Percentiles rank a stretch among this genome's conserved stretches.
Conservation (phyloP, 352 stramenopile species). For the Phytophthora sojae region DNA sequence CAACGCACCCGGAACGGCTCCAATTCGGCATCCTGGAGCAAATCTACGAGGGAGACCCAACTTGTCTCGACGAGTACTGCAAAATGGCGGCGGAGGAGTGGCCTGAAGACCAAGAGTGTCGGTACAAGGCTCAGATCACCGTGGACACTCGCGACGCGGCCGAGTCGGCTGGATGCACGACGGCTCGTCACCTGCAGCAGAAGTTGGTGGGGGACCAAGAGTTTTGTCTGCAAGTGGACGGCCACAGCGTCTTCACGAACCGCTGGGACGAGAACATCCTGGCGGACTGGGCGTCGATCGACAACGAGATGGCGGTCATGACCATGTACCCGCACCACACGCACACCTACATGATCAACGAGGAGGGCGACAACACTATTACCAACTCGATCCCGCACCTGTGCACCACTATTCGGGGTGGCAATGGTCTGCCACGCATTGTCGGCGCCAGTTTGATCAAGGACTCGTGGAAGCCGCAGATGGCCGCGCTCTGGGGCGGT, state of each 20-base stretch:
- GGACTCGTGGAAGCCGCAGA: constrained; percentile 65
- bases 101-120: constrained; percentile 61
- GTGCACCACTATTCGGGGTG: constrained; percentile 68
- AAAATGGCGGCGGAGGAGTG: constrained; percentile 71
- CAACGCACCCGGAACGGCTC: constrained; percentile 63
- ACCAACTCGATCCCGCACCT: constrained; percentile 71
- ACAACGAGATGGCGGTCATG: constrained; percentile 86
- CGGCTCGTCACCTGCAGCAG: constrained; percentile 78
- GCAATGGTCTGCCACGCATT: constrained; percentile 65
- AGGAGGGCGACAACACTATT: constrained; percentile 74
- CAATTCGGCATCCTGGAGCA: constrained; percentile 86
- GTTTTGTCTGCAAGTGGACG: constrained; percentile 86
- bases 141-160: constrained; percentile 72
- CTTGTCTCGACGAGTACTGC: constrained; percentile 80
- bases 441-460: constrained; percentile 77
- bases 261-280: constrained; percentile 76
- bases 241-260: constrained; percentile 86
- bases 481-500: constrained; percentile 74
- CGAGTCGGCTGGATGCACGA: constrained; percentile 75
- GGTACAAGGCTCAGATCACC: constrained; percentile 65
- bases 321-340: constrained; percentile 80
- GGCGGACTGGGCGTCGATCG: constrained; percentile 63
- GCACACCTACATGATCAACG: constrained; percentile 66
- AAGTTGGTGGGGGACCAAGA: constrained; percentile 72
- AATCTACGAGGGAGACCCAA: constrained; percentile 68